These are phyloP conservation scores for Candida sp. DNA, from an alignment of 1,139 yeast genomes.

Conservation along the genomic window DNA sequence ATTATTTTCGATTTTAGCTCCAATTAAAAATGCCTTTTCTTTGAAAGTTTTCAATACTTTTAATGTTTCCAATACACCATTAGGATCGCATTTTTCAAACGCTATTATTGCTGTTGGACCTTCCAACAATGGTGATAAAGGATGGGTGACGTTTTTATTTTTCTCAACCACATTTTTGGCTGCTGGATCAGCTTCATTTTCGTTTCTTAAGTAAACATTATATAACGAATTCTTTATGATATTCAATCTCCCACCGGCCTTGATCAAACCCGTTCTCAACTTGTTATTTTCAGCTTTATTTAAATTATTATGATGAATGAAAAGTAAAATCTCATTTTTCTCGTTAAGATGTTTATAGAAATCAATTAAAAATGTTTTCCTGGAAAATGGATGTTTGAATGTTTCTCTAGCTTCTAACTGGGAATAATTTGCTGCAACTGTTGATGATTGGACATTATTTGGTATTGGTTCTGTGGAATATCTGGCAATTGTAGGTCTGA, in stretches of 20 bases:
- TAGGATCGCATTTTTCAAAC: constrained; percentile 69
- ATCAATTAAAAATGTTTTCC: constrained; percentile 86
- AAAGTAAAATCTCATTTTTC: constrained; percentile 63
- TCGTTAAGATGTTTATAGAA: constrained; percentile 71
- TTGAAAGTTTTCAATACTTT: constrained; percentile 59
- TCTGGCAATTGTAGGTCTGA: neutral
- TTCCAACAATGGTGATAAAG: constrained; percentile 61
- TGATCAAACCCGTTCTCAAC: constrained; percentile 59
- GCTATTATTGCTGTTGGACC: constrained; percentile 90
- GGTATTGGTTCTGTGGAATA: neutral
- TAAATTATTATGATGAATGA: constrained; percentile 82
- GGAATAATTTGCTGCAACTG: constrained; percentile 4
- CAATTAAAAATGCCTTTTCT: constrained; percentile 76
- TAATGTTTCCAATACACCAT: constrained; percentile 56
- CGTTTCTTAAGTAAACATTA: constrained; percentile 72
- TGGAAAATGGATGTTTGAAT: constrained; percentile 50
- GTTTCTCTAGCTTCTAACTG: constrained; percentile 30
- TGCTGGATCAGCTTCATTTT: constrained; percentile 73
- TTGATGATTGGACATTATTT: neutral
- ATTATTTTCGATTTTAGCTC: constrained; percentile 73
- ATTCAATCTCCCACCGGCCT: constrained; percentile 64
- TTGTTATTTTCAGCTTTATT: constrained; percentile 62
- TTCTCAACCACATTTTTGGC: constrained; percentile 48
- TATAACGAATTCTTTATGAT: constrained; percentile 68
- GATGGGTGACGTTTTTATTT: constrained; percentile 51